Base-by-base conservation (phyloP, 2,329 filamentous ascomycete species). In the Exophiala mesophila region DNA sequence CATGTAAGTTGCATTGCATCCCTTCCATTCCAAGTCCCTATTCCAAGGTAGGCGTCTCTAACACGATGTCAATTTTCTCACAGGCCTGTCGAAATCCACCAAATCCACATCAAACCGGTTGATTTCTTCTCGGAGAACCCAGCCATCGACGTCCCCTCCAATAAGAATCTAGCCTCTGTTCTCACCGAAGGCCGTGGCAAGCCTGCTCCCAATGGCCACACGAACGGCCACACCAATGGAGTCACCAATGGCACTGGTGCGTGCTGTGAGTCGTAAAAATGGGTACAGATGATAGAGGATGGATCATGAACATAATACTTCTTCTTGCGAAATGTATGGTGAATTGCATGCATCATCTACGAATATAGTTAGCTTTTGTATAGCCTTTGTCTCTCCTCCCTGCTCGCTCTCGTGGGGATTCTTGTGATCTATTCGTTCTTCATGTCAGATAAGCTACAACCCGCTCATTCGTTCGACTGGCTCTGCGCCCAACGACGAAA, bases 21-120 rank as follows among this genome's bases (percentile, higher is more conserved):
- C 70, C 62, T 61, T 21, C 28, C 13, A n/a, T 5, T 67, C 66
- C 1, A 28, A 8, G 21, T 19, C 5, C 10, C 78, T 0, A 84
- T 88, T 69, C 83, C 85, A 1, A 7, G 29, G n/a, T 88, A 94
- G 74, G 85, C 79, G 1, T 68, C 94, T 52, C 72, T 92, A 21
- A 43, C 29, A 4, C 21, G 21, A 30, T 31, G n/a, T 23, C 13
- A 4, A 2, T 10, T 30, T 13, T 16, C 31, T 28, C 12, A 26
- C 41, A 53, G 47, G 50, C 71, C 71, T 0, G 60, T 64, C 2
- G 71, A 74, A 48, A 70, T 70, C 26, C 66, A 71, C 47, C 63
- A 68, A 47, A 51, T 75, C 4, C 61, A 68, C 18, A 60, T 75
- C 39, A 65, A 69, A 29, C 73, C 74, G 0, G 63, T 66, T 7